phyloP scores from a whole-genome alignment of 495 filamentous ascomycete species.

The Clavariopsis aquatica region DNA sequence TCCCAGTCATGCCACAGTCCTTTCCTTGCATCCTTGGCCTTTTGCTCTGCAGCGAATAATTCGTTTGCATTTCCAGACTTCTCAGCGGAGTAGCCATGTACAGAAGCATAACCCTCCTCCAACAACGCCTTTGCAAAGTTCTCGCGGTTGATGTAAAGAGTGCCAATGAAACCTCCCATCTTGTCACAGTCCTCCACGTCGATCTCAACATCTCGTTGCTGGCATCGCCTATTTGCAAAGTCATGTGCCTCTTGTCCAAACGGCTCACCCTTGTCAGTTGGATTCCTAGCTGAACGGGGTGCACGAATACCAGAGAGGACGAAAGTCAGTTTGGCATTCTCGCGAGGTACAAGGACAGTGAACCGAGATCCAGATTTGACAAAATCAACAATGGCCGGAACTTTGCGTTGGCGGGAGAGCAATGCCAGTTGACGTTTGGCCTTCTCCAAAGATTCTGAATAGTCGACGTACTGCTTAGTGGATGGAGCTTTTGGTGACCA shows the following conservation, averaged over 20 bases:
- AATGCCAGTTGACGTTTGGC: slow-evolving; percentile 89
- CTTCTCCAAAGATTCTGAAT: slow-evolving; percentile 89
- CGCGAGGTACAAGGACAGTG: slow-evolving; percentile 85
- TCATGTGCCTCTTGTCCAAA: slow-evolving; percentile 95
- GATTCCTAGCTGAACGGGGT: slow-evolving; percentile 80
- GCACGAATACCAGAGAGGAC: slow-evolving; percentile 92
- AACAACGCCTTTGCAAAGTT: slow-evolving; percentile 93
- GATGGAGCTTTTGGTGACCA: slow-evolving; percentile 85
- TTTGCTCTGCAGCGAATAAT: slow-evolving; percentile 81
- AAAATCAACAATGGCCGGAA: slow-evolving; percentile 95
- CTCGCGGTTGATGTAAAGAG: slow-evolving; percentile 89
- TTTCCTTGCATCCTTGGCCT: slow-evolving; percentile 82
- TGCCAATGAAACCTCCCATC: slow-evolving; percentile 95
- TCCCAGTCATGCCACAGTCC: slow-evolving; percentile 94
- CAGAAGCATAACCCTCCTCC: slow-evolving; percentile 88
- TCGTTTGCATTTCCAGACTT: slow-evolving; percentile 87
- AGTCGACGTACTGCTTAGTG: slow-evolving; percentile 77
- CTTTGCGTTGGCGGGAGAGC: slow-evolving; percentile 82
- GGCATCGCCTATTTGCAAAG: slow-evolving; percentile 78
- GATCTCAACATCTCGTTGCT: slow-evolving; percentile 96
- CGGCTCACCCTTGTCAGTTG: slow-evolving; percentile 81
- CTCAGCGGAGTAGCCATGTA: slow-evolving; percentile 93
- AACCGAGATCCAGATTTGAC: slow-evolving; percentile 96
- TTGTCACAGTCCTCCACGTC: slow-evolving; percentile 95
- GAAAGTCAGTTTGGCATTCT: slow-evolving; percentile 91